phyloP scores from a whole-genome alignment of 1,284 basidiomycete species.

The Puccinia horiana region DNA sequence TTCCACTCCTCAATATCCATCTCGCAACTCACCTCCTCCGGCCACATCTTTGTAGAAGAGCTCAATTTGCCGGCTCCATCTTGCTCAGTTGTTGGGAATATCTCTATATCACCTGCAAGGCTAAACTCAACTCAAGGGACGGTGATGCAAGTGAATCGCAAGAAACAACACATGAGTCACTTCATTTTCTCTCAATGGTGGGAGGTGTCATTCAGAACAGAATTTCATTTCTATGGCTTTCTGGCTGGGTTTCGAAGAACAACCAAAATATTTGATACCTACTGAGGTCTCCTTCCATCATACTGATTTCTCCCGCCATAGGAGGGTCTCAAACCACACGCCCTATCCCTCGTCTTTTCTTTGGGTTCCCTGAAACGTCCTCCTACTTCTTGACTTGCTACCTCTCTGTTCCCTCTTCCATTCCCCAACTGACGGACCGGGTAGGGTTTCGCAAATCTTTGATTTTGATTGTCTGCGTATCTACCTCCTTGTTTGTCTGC shows the following conservation, averaged over 20 bases:
- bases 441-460: background rate
- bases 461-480: too few species aligned
- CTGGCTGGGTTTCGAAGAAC: too few species aligned
- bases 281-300: background rate
- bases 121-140: too few species aligned
- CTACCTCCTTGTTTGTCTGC: too few species aligned
- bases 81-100: too few species aligned
- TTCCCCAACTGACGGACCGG: too few species aligned
- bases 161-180: background rate
- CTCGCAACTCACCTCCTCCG: background rate
- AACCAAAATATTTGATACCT: background rate
- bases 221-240: too few species aligned
- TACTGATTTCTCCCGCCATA: background rate
- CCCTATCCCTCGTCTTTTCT: too few species aligned
- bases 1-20: slow-evolving; percentile 4
- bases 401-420: background rate
- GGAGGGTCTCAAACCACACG: background rate
- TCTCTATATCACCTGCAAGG: too few species aligned
- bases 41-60: background rate
- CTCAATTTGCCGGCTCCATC: background rate
- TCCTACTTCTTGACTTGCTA: too few species aligned
- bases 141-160: too few species aligned
- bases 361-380: background rate
- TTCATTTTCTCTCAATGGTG: background rate
- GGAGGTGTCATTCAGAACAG: too few species aligned